A percentile compares a stretch with the other conserved stretches of the same genome.
Evolutionary conservation across 2,329 filamentous ascomycete species (phyloP).

Genomic region (Orbilia javanica): DNA sequence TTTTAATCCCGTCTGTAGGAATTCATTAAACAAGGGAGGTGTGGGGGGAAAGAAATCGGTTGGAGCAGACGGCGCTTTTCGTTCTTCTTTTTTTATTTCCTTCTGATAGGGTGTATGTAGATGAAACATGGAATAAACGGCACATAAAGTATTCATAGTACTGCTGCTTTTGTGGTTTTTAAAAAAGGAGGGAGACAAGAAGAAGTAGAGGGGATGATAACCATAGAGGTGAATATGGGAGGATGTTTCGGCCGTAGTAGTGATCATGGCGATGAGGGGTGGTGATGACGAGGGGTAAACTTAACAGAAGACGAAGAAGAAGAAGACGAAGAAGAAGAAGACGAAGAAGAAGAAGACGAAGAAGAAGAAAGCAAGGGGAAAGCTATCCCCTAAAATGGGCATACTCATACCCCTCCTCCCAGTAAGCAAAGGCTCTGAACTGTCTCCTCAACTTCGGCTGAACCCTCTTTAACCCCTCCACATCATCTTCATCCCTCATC

Average conservation of each 20-base stretch:
- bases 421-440: slow-evolving; percentile 30
- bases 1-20: too few species aligned
- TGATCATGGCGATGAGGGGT: too few species aligned
- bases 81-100: too few species aligned
- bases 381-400: background rate
- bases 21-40: too few species aligned
- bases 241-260: too few species aligned
- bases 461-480: background rate
- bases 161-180: background rate
- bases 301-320: background rate
- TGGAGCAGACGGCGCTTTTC: too few species aligned
- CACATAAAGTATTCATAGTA: background rate
- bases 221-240: too few species aligned
- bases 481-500: background rate
- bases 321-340: too few species aligned
- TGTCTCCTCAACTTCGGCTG: slow-evolving; percentile 13
- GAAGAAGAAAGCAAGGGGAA: background rate
- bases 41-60: too few species aligned
- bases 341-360: background rate
- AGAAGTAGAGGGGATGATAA: background rate
- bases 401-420: slow-evolving; percentile 39
- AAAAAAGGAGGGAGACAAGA: background rate
- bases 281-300: too few species aligned
- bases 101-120: background rate
- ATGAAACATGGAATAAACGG: background rate